A percentile compares a stretch with the other conserved stretches of the same genome.
phyloP scores from a whole-genome alignment of 2,329 filamentous ascomycete genomes.

The Pseudopithomyces chartarum region DNA sequence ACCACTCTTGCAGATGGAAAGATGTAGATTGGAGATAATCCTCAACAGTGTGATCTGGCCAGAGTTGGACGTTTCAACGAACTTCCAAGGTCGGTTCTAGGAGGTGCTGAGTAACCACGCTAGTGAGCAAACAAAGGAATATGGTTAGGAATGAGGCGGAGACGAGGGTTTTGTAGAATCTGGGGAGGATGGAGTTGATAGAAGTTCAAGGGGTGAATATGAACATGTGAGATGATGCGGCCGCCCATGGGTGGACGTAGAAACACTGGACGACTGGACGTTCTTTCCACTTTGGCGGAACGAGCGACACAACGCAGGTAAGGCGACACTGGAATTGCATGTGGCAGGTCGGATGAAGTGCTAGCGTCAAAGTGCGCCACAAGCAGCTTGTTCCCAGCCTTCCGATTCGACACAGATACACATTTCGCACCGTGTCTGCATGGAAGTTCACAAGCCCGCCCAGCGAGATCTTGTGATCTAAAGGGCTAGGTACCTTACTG shows the following conservation, averaged over 20 bases:
- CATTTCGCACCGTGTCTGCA: neutral
- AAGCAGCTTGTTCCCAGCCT: neutral
- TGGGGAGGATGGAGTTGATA: neutral
- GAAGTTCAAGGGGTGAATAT: neutral
- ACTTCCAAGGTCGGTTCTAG: neutral
- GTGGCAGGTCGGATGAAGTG: neutral
- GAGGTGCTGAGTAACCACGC: conserved; percentile 25
- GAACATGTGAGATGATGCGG: neutral
- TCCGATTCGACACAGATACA: neutral
- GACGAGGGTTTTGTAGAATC: neutral
- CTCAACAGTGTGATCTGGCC: neutral
- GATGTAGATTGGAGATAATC: neutral
- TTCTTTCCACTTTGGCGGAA: neutral
- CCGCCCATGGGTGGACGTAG: neutral
- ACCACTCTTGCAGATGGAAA: neutral
- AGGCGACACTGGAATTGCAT: neutral
- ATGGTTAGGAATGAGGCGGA: conserved; percentile 3
- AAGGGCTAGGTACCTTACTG: neutral
- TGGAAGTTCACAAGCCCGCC: neutral
- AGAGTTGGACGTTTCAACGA: neutral
- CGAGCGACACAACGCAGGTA: neutral
- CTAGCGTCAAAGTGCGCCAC: conserved; percentile 1
- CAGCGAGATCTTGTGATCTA: neutral
- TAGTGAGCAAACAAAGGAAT: conserved; percentile 9
- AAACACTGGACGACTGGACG: neutral